Evolutionary conservation across 768 basidiomycete species (phyloP).

Genomic region (Candolleomyces eurysporus): DNA sequence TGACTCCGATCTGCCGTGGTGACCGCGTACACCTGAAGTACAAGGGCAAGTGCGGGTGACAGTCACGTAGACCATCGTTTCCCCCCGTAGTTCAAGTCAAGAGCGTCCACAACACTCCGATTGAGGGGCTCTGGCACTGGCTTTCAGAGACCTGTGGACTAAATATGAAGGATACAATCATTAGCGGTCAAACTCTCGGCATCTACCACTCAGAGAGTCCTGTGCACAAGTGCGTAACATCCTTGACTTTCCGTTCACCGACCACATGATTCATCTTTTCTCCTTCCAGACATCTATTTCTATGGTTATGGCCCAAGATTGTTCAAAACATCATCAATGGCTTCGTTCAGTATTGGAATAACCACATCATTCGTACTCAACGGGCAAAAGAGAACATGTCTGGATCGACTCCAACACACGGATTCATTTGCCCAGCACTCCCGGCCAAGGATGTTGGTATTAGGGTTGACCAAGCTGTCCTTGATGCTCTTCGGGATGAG

Average conservation of each 20-base stretch:
- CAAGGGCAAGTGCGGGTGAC: too few relatives aligned
- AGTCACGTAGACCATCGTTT: neutral
- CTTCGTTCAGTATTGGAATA: slow-evolving; percentile 26
- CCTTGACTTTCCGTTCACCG: neutral
- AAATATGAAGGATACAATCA: neutral
- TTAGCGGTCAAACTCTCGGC: neutral
- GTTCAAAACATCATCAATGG: slow-evolving; percentile 21
- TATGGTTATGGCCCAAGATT: slow-evolving; percentile 28
- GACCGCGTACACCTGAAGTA: too few relatives aligned
- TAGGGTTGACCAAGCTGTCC: slow-evolving; percentile 11
- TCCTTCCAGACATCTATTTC: slow-evolving; percentile 14
- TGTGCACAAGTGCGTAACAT: neutral
- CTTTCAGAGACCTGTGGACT: neutral
- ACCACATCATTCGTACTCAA: slow-evolving; percentile 20
- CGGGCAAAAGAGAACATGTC: slow-evolving; percentile 22
- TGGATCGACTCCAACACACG: slow-evolving; percentile 19
- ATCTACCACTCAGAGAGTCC: neutral
- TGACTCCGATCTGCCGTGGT: too few relatives aligned
- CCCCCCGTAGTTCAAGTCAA: neutral
- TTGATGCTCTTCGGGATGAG: slow-evolving; percentile 16
- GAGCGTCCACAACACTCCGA: neutral
- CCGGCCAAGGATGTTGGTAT: slow-evolving; percentile 15
- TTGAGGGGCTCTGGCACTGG: neutral
- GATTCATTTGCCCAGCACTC: slow-evolving; percentile 12
- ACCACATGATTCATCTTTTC: neutral